Conservation (phyloP, 1,139 yeast species). For the Scheffersomyces titani region DNA sequence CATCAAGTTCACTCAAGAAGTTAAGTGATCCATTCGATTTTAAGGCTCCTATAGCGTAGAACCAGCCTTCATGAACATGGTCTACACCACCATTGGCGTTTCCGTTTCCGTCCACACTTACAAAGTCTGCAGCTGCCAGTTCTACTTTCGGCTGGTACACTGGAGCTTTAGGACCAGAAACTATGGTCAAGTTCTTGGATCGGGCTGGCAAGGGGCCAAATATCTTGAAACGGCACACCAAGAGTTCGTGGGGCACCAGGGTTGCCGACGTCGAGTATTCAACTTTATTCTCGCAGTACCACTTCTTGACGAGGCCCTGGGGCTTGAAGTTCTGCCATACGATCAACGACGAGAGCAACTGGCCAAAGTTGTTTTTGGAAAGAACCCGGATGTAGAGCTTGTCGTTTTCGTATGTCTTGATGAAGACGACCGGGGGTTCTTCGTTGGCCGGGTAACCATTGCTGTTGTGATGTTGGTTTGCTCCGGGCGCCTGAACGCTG, state of each 20-base stretch:
- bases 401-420: conserved; percentile 49
- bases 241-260: conserved; percentile 39
- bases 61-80: conserved; percentile 63
- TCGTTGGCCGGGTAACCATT: conserved; percentile 12
- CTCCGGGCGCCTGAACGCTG: background rate
- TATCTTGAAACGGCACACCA: conserved; percentile 66
- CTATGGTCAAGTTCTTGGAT: conserved; percentile 40
- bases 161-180: conserved; percentile 50
- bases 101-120: background rate
- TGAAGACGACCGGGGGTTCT: conserved; percentile 46
- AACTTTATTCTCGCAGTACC: conserved; percentile 49
- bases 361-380: conserved; percentile 46
- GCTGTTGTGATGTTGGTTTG: background rate
- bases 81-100: conserved; percentile 1
- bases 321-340: conserved; percentile 69
- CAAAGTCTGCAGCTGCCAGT: conserved; percentile 1
- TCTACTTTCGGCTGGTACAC: conserved; percentile 32
- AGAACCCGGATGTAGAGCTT: conserved; percentile 48
- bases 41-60: conserved; percentile 71
- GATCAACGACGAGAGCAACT: conserved; percentile 50
- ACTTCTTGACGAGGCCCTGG: conserved; percentile 58
- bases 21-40: conserved; percentile 68
- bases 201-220: conserved; percentile 60
- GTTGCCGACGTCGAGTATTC: conserved; percentile 24
- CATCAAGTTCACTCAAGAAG: conserved; percentile 65